Evolutionary conservation across 106 monocot genomes (phyloP), one percentile per base, ranked within the genome.

Genomic region (Dendrobium nobile): DNA sequence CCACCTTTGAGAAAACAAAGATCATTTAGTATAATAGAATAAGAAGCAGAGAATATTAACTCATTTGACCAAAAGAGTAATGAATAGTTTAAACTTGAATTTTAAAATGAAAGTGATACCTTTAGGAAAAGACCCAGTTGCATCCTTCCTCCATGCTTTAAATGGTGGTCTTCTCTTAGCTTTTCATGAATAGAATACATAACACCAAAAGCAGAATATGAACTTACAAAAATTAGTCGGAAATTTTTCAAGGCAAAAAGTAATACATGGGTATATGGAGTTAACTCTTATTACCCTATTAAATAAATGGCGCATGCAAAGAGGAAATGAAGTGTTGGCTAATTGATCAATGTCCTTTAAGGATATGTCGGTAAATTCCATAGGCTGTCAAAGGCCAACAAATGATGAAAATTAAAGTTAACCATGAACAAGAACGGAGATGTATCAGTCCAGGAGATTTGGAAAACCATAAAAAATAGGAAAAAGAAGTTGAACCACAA

Each of bases 101-200:
- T 70, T 70, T 11, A 70, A 28, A 70, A 31, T 15, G 33, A 17
- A 73, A 4, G 22, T 26, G 54, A 54, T 88, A 85, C 98, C 95
- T 99, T 99, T 2, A 99, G 93, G 73, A 99, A 99, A 82, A 99
- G 95, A 59, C 95, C 91, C 55, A 99, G 83, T 79, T 99, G 98
- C 95, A 99, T 95, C 79, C 98, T 95, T 56, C 98, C 98, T 78
- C 98, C 92, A 79, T 99, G 92, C 87, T 99, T 99, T 82, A 99
- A 75, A 87, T 99, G 98, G 77, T 95, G 98, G 41, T 93, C 86
- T 58, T 99, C 95, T 82, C 83, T 86, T 79, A 99, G 73, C 98
- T 99, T 76, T 70, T 85, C 8, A 72, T 67, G 67, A 9, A 78
- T 24, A 75, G 44, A 54, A 44, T 28, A 51, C 15, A 51, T 51